phyloP scores from a whole-genome alignment of 2,329 filamentous ascomycete genomes.

The Fusarium brevicatenulatum region DNA sequence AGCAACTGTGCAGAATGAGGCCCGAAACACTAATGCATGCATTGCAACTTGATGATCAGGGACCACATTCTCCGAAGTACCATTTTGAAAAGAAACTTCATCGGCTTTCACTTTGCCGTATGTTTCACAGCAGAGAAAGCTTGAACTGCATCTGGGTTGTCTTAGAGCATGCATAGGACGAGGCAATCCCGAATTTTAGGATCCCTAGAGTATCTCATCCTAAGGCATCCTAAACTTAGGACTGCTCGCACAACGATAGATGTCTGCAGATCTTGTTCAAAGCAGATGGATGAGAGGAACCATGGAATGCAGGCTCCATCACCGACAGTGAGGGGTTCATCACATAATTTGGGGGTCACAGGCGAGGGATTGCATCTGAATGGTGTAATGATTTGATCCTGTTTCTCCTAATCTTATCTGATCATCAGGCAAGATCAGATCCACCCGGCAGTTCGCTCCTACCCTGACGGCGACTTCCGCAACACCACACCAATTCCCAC shows the following conservation, averaged over 20 bases:
- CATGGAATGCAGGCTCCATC: neutral
- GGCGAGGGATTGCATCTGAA: neutral
- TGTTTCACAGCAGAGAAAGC: neutral
- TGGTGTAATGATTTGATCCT: conserved; percentile 10
- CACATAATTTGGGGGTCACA: conserved; percentile 5
- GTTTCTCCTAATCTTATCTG: conserved; percentile 29
- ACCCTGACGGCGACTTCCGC: neutral
- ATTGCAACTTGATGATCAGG: neutral
- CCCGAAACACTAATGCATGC: conserved; percentile 16
- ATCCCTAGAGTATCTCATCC: neutral
- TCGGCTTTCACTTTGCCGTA: neutral
- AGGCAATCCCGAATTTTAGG: neutral
- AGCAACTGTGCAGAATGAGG: conserved; percentile 1
- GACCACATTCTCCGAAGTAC: neutral
- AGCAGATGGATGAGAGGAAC: neutral
- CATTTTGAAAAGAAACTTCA: neutral
- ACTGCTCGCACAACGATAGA: neutral
- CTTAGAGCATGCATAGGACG: neutral
- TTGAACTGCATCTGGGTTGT: neutral
- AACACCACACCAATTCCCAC: neutral
- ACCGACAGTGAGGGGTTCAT: neutral
- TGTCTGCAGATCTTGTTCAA: neutral
- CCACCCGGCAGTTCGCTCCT: conserved; percentile 5
- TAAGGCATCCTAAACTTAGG: neutral
- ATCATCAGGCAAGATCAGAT: conserved; percentile 10